These are phyloP conservation scores for Trametes cubensis DNA, from an alignment of 768 basidiomycete genomes.

Conservation along the genomic window DNA sequence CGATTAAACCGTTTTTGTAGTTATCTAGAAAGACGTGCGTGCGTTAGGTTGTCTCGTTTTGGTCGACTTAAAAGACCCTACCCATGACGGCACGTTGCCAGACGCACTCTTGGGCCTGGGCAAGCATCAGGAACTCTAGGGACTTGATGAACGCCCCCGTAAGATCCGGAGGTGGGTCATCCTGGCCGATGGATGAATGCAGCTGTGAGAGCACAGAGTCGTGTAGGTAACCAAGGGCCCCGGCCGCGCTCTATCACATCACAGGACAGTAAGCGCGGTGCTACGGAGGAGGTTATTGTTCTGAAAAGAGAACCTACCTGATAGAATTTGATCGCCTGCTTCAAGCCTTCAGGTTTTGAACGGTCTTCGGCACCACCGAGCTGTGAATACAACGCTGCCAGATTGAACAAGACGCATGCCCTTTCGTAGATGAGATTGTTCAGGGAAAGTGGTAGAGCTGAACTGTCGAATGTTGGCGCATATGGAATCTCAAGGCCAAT, in stretches of 20 bases:
- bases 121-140: constrained; percentile 79
- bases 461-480: constrained; percentile 66
- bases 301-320: constrained; percentile 51
- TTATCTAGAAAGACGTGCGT: constrained; percentile 44
- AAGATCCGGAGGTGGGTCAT: constrained; percentile 68
- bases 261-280: no score
- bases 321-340: constrained; percentile 69
- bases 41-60: neutral
- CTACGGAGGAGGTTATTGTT: neutral
- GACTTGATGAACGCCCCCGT: constrained; percentile 59
- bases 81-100: constrained; percentile 93
- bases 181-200: constrained; percentile 44
- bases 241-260: constrained; percentile 62
- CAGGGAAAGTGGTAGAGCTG: constrained; percentile 60
- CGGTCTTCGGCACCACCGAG: constrained; percentile 75
- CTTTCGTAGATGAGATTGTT: constrained; percentile 83
- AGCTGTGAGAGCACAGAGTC: constrained; percentile 58
- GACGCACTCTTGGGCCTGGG: constrained; percentile 95
- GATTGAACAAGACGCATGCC: constrained; percentile 78
- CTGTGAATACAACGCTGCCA: constrained; percentile 84
- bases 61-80: constrained; percentile 33
- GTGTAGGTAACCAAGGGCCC: constrained; percentile 64
- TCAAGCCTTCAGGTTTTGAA: constrained; percentile 76
- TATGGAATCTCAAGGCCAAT: constrained; percentile 76
- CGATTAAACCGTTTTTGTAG: constrained; percentile 81